Evolutionary conservation across 768 basidiomycete genomes (phyloP), one percentile per base, ranked within the genome.

Genomic region (Podaxis sp.): DNA sequence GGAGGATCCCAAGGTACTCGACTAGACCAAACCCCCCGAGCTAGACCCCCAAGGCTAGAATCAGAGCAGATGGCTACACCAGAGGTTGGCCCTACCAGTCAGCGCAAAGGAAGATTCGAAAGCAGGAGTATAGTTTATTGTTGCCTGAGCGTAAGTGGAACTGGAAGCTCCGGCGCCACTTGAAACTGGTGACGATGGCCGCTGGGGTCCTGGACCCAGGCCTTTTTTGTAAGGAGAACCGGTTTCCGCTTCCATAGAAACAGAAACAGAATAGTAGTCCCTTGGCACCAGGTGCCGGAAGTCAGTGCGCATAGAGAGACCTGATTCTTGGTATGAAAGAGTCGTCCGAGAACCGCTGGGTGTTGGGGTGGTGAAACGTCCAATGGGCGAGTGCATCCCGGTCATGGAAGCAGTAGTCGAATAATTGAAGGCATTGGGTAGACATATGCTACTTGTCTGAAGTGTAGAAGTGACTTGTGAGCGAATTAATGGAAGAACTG

Each of bases 281-380:
- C 40, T 24, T 36, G 53, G 33, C 22, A 56, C 40, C 13, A 50
- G 53, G 48, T 65, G 26, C 28, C 54, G 30, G 24, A 60, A 65
- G 10, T 51, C 37, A 2, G 59, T 33, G 36, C 58, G 53, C 58
- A 65, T 46, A 53, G 66, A 63, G 2, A 63, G 64, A 26, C 60
- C 28, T 6, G 2, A 7, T 62, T 33, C 36, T 26, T 26, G 52
- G 20, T 40, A 15, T 10, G 46, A 6, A 38, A 26, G 4, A 30
- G n/a, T 22, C 33, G 22, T 11, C 17, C n/a, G 55, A 1, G 36
- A 5, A 12, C 28, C 6, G 3, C 30, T 40, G 6, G 13, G 17
- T 22, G 15, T 3, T 2, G 37, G 8, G 15, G 6, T 36, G 10
- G 48, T 56, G 8, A 37, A 46, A 15, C 54, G 30, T 13, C 60